Percentiles rank a stretch among this genome's conserved stretches.
Evolutionary conservation across 2,329 filamentous ascomycete genomes (phyloP).

Genomic region (Calonectria multiphialidica): DNA sequence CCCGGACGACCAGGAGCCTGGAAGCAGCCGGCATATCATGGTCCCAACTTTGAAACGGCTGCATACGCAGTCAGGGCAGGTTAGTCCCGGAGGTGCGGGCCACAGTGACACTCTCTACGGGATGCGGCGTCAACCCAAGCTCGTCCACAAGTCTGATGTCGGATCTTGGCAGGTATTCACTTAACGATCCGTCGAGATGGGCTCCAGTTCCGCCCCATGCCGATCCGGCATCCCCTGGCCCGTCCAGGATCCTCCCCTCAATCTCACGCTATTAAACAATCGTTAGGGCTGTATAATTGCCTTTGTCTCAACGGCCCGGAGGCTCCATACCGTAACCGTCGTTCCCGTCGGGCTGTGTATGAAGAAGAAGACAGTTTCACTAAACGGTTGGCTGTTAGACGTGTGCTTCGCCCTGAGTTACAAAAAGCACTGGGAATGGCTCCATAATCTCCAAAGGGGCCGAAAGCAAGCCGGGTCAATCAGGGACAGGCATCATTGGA

Average conservation of each 20-base stretch:
- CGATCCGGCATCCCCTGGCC: not conserved
- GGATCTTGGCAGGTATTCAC: conserved; percentile 4
- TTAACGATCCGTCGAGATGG: conserved; percentile 18
- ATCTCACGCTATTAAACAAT: conserved; percentile 5
- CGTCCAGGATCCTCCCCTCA: not conserved
- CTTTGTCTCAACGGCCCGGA: conserved; percentile 36
- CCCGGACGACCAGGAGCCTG: conserved; percentile 30
- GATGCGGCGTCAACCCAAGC: conserved; percentile 30
- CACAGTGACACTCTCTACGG: conserved; percentile 25
- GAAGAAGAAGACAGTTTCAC: conserved; percentile 36
- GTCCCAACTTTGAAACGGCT: conserved; percentile 33
- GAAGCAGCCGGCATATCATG: conserved; percentile 23
- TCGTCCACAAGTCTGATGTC: conserved; percentile 21
- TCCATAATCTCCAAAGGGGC: conserved; percentile 42
- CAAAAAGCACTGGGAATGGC: conserved; percentile 36
- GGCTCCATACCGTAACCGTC: conserved; percentile 41
- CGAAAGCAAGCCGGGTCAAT: conserved; percentile 32
- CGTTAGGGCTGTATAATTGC: conserved; percentile 31
- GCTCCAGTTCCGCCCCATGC: conserved; percentile 5
- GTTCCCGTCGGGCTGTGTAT: conserved; percentile 37
- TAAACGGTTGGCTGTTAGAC: conserved; percentile 46
- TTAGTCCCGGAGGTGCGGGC: conserved; percentile 33
- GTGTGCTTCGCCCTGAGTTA: conserved; percentile 28
- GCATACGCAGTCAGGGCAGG: conserved; percentile 30
- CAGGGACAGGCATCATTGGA: conserved; percentile 24